These are phyloP conservation scores for Roridomyces roridus DNA, from an alignment of 768 basidiomycete genomes.

Conservation along the genomic window DNA sequence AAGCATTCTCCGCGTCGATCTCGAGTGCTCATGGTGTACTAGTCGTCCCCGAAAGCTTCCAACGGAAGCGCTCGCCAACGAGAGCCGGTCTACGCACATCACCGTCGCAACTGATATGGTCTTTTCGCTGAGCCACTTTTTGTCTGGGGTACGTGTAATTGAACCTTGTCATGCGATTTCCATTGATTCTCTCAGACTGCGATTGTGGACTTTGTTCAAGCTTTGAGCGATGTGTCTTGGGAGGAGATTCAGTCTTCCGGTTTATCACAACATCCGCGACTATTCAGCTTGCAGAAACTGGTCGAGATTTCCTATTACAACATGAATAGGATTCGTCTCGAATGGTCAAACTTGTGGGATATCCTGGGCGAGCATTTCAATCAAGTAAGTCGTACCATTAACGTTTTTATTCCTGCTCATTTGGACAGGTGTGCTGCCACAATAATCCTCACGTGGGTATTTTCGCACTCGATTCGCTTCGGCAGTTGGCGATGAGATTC, in stretches of 20 bases:
- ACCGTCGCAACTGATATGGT: conserved; percentile 99
- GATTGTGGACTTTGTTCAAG: conserved; percentile 97
- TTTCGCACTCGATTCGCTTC: conserved; percentile 94
- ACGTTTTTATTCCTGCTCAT: background rate
- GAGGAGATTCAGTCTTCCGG: conserved; percentile 99
- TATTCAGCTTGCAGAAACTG: conserved; percentile 97
- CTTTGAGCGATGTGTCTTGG: conserved; percentile 97
- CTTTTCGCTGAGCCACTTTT: conserved; percentile 92
- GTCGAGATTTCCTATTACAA: conserved; percentile 99
- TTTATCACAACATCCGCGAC: conserved; percentile 88
- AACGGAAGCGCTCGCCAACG: conserved; percentile 94
- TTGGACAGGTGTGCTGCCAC: conserved; percentile 91
- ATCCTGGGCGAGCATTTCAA: conserved; percentile 99
- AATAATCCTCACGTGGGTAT: conserved; percentile 96
- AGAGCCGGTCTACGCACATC: conserved; percentile 96
- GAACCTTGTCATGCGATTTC: background rate
- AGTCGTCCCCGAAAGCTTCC: conserved; percentile 68
- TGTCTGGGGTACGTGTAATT: conserved; percentile 80
- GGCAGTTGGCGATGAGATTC: conserved; percentile 98
- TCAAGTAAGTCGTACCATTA: conserved; percentile 58
- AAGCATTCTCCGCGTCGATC: background rate
- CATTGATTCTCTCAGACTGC: conserved; percentile 65
- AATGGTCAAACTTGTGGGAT: conserved; percentile 98
- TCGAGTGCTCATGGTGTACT: conserved; percentile 6
- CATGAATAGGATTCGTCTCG: conserved; percentile 96